Evolutionary conservation across 2,329 filamentous ascomycete genomes (phyloP).

Genomic region (Penicillium sp.): DNA sequence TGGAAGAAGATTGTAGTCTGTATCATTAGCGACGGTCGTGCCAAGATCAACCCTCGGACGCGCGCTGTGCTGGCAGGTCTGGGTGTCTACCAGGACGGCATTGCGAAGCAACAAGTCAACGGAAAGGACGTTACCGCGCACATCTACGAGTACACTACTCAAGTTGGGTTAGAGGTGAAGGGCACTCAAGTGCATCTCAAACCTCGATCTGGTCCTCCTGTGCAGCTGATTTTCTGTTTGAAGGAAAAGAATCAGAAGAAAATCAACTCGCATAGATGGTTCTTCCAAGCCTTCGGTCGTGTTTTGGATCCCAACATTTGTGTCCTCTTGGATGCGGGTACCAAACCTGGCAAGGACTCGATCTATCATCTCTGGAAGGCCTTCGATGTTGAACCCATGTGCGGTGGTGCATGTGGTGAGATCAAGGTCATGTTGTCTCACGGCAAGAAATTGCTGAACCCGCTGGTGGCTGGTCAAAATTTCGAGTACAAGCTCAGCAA

Average conservation of each 20-base stretch:
- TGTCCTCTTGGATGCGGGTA: conserved; percentile 92
- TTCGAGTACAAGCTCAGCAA: conserved; percentile 99
- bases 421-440: conserved; percentile 95
- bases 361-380: conserved; percentile 99
- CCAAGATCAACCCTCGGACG: conserved; percentile 92
- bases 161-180: conserved; percentile 75
- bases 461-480: conserved; percentile 92
- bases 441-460: conserved; percentile 87
- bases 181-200: conserved; percentile 83
- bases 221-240: conserved; percentile 95
- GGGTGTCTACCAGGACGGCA: conserved; percentile 97
- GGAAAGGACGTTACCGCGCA: conserved; percentile 94
- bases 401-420: conserved; percentile 93
- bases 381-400: conserved; percentile 96
- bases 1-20: conserved; percentile 99
- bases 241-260: conserved; percentile 99
- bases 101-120: conserved; percentile 97
- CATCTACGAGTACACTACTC: conserved; percentile 75
- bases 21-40: conserved; percentile 93
- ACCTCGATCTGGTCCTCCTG: conserved; percentile 76
- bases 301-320: conserved; percentile 95
- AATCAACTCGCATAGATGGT: conserved; percentile 99
- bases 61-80: conserved; percentile 85
- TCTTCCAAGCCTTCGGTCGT: conserved; percentile 93
- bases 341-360: conserved; percentile 86